These are phyloP conservation scores for Kondoa malvinella DNA, from an alignment of 768 basidiomycete genomes.

Conservation along the genomic window DNA sequence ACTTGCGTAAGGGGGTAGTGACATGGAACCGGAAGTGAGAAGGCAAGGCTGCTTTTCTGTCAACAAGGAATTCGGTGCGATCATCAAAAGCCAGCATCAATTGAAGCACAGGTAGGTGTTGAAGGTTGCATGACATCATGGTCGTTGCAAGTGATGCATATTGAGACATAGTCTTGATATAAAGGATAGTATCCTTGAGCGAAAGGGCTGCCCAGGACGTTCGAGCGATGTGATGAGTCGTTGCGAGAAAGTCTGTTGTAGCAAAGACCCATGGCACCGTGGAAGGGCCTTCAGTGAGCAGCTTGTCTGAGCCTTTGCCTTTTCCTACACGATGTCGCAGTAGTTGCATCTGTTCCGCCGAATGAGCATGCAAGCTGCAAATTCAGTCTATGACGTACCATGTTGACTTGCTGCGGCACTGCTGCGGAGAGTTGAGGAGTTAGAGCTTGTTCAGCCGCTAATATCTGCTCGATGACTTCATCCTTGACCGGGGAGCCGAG, in stretches of 20 bases:
- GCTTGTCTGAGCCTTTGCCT: neutral
- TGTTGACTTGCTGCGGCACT: neutral
- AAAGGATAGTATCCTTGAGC: neutral
- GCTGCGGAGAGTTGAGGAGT: neutral
- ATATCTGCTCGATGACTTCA: neutral
- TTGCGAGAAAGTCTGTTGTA: neutral
- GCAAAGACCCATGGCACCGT: neutral
- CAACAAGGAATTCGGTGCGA: neutral
- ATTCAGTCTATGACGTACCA: neutral
- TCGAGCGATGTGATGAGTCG: neutral
- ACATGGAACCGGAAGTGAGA: neutral
- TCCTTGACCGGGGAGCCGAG: neutral
- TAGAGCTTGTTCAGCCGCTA: neutral
- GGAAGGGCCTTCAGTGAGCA: neutral
- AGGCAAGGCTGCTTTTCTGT: neutral
- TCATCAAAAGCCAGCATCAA: neutral
- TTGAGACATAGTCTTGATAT: neutral
- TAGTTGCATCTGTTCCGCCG: neutral
- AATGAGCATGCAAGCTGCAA: no score
- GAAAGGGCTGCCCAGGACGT: neutral
- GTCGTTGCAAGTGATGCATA: neutral
- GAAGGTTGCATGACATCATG: neutral
- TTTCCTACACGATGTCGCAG: neutral
- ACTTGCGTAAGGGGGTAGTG: neutral
- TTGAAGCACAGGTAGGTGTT: neutral